These are phyloP conservation scores for Chlorella sp. DNA, from an alignment of 139 green algal species.

Conservation along the genomic window DNA sequence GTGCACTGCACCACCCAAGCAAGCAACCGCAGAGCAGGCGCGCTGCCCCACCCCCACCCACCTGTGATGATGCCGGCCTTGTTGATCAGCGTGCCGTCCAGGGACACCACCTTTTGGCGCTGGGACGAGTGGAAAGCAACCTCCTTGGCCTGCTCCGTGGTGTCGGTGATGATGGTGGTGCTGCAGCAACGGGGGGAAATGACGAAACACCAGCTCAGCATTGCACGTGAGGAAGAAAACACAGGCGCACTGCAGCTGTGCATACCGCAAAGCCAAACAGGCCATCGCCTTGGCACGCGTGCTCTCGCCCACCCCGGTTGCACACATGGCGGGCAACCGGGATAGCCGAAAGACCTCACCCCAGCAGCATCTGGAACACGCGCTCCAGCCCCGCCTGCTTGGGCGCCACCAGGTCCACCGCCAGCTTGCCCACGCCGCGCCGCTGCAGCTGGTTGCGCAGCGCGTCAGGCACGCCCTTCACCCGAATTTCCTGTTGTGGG, in stretches of 20 bases:
- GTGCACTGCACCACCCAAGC: no score
- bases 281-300: no score
- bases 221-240: no score
- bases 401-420: conserved; percentile 15
- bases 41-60: no score
- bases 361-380: conserved; percentile 25
- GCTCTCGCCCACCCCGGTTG: no score
- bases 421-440: conserved; percentile 21
- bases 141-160: conserved; percentile 76
- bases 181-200: no score
- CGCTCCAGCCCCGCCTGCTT: conserved; percentile 12
- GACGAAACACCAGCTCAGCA: no score
- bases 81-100: conserved; percentile 92
- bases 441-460: conserved; percentile 33
- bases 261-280: no score
- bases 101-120: conserved; percentile 80
- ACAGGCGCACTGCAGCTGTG: no score
- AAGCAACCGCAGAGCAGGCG: no score
- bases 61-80: conserved; percentile 89
- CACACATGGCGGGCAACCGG: no score
- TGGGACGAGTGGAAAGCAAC: conserved; percentile 71
- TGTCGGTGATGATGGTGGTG: conserved; percentile 94
- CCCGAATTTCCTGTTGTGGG: not conserved
- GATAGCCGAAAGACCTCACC: not conserved
- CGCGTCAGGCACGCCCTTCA: conserved; percentile 25